phyloP scores from a whole-genome alignment of 768 basidiomycete species.

The Coprinopsis marcescibilis region DNA sequence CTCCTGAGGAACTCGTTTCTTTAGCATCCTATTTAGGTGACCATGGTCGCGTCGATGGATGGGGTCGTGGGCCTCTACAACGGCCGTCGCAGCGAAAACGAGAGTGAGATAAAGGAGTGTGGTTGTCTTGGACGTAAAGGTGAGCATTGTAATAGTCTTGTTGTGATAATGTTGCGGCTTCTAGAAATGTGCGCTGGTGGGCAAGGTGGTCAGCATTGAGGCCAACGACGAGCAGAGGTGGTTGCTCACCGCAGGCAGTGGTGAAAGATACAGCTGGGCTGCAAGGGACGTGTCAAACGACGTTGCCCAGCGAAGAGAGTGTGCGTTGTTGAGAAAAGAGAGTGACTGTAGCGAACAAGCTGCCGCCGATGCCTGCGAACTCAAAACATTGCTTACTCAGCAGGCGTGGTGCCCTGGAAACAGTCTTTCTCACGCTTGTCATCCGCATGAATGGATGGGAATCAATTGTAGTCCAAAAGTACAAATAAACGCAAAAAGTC shows the following conservation, averaged over 20 bases:
- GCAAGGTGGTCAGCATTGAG: not conserved
- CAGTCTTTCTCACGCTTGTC: too few species aligned
- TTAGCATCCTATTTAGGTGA: slow-evolving; percentile 59
- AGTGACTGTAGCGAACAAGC: not conserved
- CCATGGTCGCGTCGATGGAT: slow-evolving; percentile 49
- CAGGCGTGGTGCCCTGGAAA: too few species aligned
- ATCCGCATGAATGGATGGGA: too few species aligned
- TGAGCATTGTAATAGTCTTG: slow-evolving; percentile 3
- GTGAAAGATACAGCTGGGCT: not conserved
- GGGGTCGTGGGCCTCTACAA: slow-evolving; percentile 41
- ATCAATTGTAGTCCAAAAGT: too few species aligned
- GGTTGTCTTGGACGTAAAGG: slow-evolving; percentile 14
- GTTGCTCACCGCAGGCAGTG: not conserved
- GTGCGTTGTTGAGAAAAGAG: not conserved
- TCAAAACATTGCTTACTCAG: too few species aligned
- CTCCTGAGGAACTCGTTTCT: slow-evolving; percentile 46
- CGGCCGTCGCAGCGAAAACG: slow-evolving; percentile 41
- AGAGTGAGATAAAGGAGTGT: slow-evolving; percentile 61
- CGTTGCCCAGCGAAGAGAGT: not conserved
- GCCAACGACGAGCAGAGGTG: not conserved
- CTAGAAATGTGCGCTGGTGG: not conserved
- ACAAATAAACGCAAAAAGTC: too few species aligned
- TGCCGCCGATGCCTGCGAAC: too few species aligned
- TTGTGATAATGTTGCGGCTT: not conserved
- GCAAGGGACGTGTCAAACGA: slow-evolving; percentile 1